Evolutionary conservation across 164 flowering plant genomes (phyloP).

Genomic region (Buxus sempervirens): DNA sequence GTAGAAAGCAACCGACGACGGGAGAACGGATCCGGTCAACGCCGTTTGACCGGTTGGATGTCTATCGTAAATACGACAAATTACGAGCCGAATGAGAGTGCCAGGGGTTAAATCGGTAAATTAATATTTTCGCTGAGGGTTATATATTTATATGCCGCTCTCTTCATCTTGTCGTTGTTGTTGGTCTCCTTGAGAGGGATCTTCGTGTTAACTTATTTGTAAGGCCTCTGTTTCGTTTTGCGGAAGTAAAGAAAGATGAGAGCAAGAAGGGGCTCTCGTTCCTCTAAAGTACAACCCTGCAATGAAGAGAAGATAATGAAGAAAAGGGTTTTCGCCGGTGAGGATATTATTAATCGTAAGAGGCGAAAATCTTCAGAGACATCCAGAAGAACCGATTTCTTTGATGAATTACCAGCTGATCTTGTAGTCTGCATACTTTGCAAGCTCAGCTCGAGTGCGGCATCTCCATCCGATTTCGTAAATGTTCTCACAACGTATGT

Average conservation of each 20-base stretch:
- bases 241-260: slow-evolving; percentile 25
- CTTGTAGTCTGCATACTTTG: slow-evolving; percentile 34
- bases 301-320: background rate
- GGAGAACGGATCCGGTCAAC: slow-evolving; percentile 39
- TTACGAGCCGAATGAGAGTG: background rate
- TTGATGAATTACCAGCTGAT: slow-evolving; percentile 46
- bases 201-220: background rate
- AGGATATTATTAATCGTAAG: slow-evolving; percentile 9
- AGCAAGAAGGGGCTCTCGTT: slow-evolving; percentile 39
- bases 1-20: slow-evolving; percentile 19
- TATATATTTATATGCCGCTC: slow-evolving; percentile 14
- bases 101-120: slow-evolving; percentile 18
- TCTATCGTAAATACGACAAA: slow-evolving; percentile 10
- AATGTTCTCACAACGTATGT: slow-evolving; percentile 32
- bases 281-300: slow-evolving; percentile 12
- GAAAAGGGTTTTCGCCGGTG: background rate
- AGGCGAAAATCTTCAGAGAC: background rate
- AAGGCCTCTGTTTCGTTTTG: slow-evolving; percentile 1
- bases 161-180: slow-evolving; percentile 15
- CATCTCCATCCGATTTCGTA: slow-evolving; percentile 38
- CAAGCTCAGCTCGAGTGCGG: slow-evolving; percentile 39
- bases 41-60: slow-evolving; percentile 27
- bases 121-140: background rate
- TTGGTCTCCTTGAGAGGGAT: slow-evolving; percentile 14
- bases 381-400: slow-evolving; percentile 14